Base-by-base conservation (phyloP, 2,329 filamentous ascomycete genomes). In the Ceratocystis cubensis region DNA sequence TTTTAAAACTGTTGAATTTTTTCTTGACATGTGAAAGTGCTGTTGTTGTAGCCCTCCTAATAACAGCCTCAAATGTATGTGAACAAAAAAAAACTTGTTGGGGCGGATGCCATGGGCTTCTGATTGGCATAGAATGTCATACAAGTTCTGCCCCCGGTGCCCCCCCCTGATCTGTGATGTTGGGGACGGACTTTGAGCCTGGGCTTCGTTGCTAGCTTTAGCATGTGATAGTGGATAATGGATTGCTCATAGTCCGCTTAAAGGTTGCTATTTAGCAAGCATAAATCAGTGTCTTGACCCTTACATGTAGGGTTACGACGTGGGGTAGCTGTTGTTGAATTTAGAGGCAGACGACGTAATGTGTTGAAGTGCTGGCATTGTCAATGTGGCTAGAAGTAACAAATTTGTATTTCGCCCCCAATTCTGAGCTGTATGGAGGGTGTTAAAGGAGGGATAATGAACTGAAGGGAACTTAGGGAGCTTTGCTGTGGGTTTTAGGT, bases 1-100 rank as follows among this genome's bases (percentile, higher is more conserved):
- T 33, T 17, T 57, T 7, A 1, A 57, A 57, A 59, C 15, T 59
- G 56, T 59, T 59, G 56, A 59, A 37, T 37, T 33, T 30, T 37
- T 8, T 63, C 48, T 28, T 63, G 44, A 63, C 61, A 63, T 63
- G 61, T 63, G 61, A 63, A 63, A 63, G 22, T 13, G 37, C 48
- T 28, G 22, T 25, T 48, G 46, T 25, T 53, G 48, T 22, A 50
- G 20, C 20, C 48, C 17, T 15, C 20, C 2, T n/a, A 20, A 37
- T 48, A 48, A 1, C 17, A 48, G 20, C 46, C n/a, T 48, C 17
- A 48, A 48, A 48, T n/a, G 20, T 20, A 41, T 41, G 37, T 15
- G 13, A 15, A 41, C 20, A 22, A n/a, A 59, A 17, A 33, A 33
- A 59, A 59, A 59, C 28, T 59, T 59, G 56, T 59, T 59, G 56